These are phyloP conservation scores for Sicyos edulis DNA, from an alignment of 306 rosid species.

Conservation along the genomic window DNA sequence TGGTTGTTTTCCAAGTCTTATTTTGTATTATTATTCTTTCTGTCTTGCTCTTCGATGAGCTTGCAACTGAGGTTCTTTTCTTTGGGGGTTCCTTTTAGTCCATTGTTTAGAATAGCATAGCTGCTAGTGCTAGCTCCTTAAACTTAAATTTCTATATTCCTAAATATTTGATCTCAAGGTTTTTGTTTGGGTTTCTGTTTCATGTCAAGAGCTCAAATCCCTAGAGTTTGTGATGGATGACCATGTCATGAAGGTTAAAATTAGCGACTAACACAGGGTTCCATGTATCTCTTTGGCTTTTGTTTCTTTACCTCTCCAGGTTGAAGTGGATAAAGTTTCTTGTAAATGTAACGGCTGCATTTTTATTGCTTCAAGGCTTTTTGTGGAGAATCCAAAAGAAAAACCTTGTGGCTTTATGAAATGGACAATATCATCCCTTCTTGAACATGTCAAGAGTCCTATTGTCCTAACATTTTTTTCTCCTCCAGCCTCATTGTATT, in stretches of 20 bases:
- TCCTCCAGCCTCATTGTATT: not conserved
- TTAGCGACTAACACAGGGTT: not conserved
- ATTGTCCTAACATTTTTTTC: not conserved
- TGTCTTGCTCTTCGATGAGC: not conserved
- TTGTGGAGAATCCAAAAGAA: not conserved
- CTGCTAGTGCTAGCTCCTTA: too few species aligned
- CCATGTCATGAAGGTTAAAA: not conserved
- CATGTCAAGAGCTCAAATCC: not conserved
- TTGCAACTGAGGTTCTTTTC: constrained; percentile 7
- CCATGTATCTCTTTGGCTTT: not conserved
- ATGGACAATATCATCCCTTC: not conserved
- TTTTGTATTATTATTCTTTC: not conserved
- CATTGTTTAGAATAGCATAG: too few species aligned
- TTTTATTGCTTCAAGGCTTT: not conserved
- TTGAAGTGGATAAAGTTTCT: not conserved
- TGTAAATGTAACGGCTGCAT: not conserved
- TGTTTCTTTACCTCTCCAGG: constrained; percentile 2
- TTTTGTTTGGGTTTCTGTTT: constrained; percentile 8
- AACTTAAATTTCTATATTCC: not conserved
- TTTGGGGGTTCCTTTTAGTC: not conserved
- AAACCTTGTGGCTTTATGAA: not conserved
- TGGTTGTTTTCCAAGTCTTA: too few species aligned
- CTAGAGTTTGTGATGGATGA: not conserved
- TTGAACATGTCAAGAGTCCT: not conserved
- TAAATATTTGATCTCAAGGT: constrained; percentile 11